Evolutionary conservation across 2,329 filamentous ascomycete species (phyloP).

Genomic region (Fusarium pseudonygamai): DNA sequence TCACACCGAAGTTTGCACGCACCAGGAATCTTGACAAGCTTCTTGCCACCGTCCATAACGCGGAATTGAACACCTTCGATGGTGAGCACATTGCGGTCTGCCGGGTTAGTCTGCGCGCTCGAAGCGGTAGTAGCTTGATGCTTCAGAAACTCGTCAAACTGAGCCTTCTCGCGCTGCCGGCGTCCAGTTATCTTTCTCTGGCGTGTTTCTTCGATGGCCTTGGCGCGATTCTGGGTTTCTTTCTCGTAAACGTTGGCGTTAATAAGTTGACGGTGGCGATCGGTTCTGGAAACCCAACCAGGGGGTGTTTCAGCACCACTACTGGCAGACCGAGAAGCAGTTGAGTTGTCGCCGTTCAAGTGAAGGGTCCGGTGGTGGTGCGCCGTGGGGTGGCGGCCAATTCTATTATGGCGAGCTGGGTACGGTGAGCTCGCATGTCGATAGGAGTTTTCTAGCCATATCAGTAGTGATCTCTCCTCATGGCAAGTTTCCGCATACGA

Average conservation of each 20-base stretch:
- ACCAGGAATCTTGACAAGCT: conserved; percentile 80
- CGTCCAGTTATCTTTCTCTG: conserved; percentile 64
- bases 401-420: conserved; percentile 48
- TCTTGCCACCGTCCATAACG: conserved; percentile 81
- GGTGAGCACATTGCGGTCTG: conserved; percentile 67
- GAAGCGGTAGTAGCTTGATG: conserved; percentile 36
- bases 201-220: conserved; percentile 76
- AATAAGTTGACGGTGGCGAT: conserved; percentile 84
- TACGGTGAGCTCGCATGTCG: conserved; percentile 49
- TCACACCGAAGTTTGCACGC: conserved; percentile 31
- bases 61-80: conserved; percentile 79
- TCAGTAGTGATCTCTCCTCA: conserved; percentile 11
- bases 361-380: conserved; percentile 68
- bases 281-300: conserved; percentile 75
- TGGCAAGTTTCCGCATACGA: conserved; percentile 45
- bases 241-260: conserved; percentile 82
- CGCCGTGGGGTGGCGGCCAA: conserved; percentile 47
- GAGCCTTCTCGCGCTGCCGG: conserved; percentile 67
- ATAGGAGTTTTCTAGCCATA: conserved; percentile 45
- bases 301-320: conserved; percentile 46
- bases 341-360: conserved; percentile 60
- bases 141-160: conserved; percentile 55
- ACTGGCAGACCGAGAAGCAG: conserved; percentile 51
- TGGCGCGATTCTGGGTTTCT: conserved; percentile 72
- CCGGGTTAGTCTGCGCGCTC: conserved; percentile 34